phyloP scores from a whole-genome alignment of 179 eudicot species.

The Beta corolliflora region DNA sequence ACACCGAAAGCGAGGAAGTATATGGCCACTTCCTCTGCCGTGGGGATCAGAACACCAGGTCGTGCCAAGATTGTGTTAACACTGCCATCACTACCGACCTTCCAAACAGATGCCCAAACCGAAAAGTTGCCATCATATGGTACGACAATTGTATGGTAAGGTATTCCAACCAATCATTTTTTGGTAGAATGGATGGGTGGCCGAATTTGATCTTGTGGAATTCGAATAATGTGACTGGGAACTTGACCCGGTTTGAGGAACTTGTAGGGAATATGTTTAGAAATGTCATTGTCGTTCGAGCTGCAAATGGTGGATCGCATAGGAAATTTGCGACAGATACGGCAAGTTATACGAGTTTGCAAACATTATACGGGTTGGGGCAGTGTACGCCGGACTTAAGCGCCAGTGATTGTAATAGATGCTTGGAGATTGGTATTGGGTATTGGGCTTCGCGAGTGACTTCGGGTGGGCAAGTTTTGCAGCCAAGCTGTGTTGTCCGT shows the following conservation, averaged over 20 bases:
- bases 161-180: conserved; percentile 30
- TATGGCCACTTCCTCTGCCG: conserved; percentile 45
- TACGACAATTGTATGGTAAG: conserved; percentile 35
- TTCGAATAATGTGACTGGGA: neutral
- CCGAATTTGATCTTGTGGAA: neutral
- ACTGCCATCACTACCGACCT: conserved; percentile 10
- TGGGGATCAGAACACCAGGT: conserved; percentile 16
- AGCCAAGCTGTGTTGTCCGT: conserved; percentile 25
- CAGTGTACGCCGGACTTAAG: conserved; percentile 42
- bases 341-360: neutral
- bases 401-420: conserved; percentile 19
- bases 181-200: neutral
- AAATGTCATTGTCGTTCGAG: conserved; percentile 6
- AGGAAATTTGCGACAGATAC: conserved; percentile 2
- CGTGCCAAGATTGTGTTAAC: conserved; percentile 30
- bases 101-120: conserved; percentile 13
- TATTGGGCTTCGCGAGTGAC: neutral
- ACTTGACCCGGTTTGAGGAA: neutral
- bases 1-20: neutral
- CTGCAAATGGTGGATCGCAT: neutral
- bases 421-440: conserved; percentile 23
- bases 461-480: conserved; percentile 1
- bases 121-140: conserved; percentile 22
- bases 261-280: conserved; percentile 10
- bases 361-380: conserved; percentile 28